Conservation (phyloP, 345 rosid genomes). For the Cochlearia excelsa region DNA sequence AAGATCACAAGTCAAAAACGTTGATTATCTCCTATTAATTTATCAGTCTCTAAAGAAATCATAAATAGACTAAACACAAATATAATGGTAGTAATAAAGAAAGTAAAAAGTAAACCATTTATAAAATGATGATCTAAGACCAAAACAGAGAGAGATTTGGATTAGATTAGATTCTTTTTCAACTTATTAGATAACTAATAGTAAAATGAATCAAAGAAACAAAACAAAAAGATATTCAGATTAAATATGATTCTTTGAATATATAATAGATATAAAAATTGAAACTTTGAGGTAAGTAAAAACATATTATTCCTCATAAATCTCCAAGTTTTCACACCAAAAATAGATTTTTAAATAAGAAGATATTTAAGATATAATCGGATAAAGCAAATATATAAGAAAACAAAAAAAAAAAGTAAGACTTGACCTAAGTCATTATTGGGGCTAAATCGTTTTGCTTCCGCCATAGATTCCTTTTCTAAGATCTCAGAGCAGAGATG, state of each 20-base stretch:
- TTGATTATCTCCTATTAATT: neutral
- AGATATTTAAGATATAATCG: neutral
- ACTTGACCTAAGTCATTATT: conserved; percentile 35
- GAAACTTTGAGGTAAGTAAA: conserved; percentile 15
- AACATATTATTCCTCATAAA: neutral
- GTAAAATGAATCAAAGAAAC: conserved; percentile 9
- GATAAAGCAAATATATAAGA: neutral
- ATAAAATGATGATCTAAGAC: conserved; percentile 19
- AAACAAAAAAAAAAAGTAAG: neutral
- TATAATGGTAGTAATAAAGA: conserved; percentile 5
- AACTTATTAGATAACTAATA: conserved; percentile 7
- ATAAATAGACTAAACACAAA: neutral
- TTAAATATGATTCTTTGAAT: conserved; percentile 17
- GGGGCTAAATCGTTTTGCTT: conserved; percentile 33
- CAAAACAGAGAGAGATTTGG: conserved; percentile 13
- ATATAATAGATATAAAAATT: conserved; percentile 6
- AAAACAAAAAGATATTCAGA: conserved; percentile 27
- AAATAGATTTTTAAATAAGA: conserved; percentile 7
- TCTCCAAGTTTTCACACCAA: neutral
- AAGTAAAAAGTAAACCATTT: conserved; percentile 5
- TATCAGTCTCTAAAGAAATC: neutral
- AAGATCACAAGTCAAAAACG: neutral
- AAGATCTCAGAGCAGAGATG: conserved; percentile 19
- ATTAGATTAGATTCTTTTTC: conserved; percentile 10
- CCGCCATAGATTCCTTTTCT: conserved; percentile 33